Evolutionary conservation across 169 alveolate genomes (phyloP), one percentile per base, ranked within the genome.

Genomic region (Cryptosporidium xiaoi): DNA sequence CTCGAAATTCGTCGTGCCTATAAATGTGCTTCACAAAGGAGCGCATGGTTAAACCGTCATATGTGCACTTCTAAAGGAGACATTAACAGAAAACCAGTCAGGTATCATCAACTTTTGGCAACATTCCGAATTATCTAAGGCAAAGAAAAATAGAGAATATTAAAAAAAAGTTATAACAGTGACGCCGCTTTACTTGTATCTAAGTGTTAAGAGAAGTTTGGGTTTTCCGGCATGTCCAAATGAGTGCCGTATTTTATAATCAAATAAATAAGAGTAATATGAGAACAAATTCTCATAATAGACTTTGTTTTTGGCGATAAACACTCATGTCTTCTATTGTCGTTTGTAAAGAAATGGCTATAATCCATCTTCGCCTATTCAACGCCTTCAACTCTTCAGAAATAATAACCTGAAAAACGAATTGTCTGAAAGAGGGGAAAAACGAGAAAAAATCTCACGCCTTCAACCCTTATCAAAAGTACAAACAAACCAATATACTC

Each of bases 211-310:
- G 85, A 56, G 27, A n/a, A 77, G 46, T 44, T 27, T 33, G 69
- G 71, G 62, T 77, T 69, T 44, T 69, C 85, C 12, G 85, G 85
- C 85, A 77, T 77, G 10, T 77, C 85, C 20, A 77, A 34, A 16
- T 31, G 27, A 44, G 16, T 24, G 13, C 85, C 85, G 55, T 77
- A 77, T 44, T 77, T 77, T 33, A 77, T 40, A 44, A 77, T 58
- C 31, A 62, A 34, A 62, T 60, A 56, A 12, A 77, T 77, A 24
- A 77, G 33, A 6, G 71, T 13, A 40, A 62, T 20, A 50, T 77
- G 62, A 18, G 85, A 56, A n/a, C 85, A 69, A 12, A 77, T 66
- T 60, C 85, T 77, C 48, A 77, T 3, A 3, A 77, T 6, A 2
- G 50, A 58, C n/a, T 62, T 56, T 12, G 51, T 18, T 24, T 60